Evolutionary conservation across 306 rosid genomes (phyloP), one percentile per base, ranked within the genome.

Genomic region (Pyrus communis): DNA sequence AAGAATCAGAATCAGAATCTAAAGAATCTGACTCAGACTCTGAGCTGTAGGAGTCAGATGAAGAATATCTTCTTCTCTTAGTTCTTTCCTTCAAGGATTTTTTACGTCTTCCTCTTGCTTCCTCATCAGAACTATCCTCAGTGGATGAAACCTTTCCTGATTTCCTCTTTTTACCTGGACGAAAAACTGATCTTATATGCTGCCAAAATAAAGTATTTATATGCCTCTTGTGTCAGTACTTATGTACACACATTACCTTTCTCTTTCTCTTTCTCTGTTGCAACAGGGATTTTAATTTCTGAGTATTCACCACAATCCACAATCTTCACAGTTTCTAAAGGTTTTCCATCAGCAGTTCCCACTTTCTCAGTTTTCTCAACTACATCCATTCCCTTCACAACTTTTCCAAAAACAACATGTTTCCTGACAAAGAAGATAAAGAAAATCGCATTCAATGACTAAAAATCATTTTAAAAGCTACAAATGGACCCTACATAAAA

Each of bases 401-500:
- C 97, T 80, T 88, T 96, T 74, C 98, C 99, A 78, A 96, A 96
- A 74, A 96, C 96, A 67, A 96, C 98, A 77, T 96, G 99, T 82
- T 92, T 96, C 88, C 99, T 96, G 86, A 78, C 46, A 83, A 70
- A 83, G 70, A 70, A 33, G 25, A 78, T 61, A 62, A 66, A 45
- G 27, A 54, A n/a, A 12, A 65, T 75, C 5, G 73, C 19, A 40
- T 33, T 18, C 11, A 75, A 61, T 45, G 45, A 74, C 58, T 61
- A 35, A 40, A 42, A 52, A 51, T 52, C n/a, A 54, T n/a, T n/a
- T 38, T 35, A 22, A 35, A 33, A 45, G 21, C 9, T 54, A 28
- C 35, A 33, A 33, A 65, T 18, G 1, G 2, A 35, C 70, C 46
- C 70, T 33, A 11, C 21, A 66, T 10, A 35, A 66, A 10, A 66